Conservation (phyloP, 1,284 basidiomycete genomes). For the Tilletia setariae region DNA sequence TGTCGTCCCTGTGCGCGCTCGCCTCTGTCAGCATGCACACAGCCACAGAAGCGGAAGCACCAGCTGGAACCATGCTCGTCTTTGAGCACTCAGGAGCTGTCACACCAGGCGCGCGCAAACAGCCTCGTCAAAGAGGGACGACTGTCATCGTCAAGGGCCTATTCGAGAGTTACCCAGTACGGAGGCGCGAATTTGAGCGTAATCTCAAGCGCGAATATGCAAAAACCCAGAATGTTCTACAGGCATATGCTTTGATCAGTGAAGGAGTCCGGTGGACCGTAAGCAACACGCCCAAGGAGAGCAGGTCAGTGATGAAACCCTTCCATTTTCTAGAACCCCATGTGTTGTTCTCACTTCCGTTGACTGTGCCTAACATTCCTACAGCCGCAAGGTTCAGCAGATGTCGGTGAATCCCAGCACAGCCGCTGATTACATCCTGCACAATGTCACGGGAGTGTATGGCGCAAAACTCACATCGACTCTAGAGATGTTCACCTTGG, state of each 20-base stretch:
- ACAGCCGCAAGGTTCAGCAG: conserved; percentile 65
- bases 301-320: conserved; percentile 64
- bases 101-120: conserved; percentile 1
- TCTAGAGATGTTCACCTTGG: conserved; percentile 59
- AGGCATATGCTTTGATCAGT: conserved; percentile 80
- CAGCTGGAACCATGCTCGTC: conserved; percentile 45
- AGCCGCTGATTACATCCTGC: conserved; percentile 59
- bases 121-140: conserved; percentile 69
- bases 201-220: conserved; percentile 86
- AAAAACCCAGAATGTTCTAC: conserved; percentile 75
- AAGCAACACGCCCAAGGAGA: conserved; percentile 65
- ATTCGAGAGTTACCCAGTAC: conserved; percentile 80
- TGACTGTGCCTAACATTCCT: background rate
- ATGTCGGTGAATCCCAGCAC: conserved; percentile 70
- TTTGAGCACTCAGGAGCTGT: conserved; percentile 19
- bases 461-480: conserved; percentile 74
- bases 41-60: conserved; percentile 41
- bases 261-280: conserved; percentile 71
- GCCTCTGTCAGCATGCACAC: conserved; percentile 59
- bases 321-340: background rate
- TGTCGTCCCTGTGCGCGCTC: conserved; percentile 86
- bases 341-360: background rate
- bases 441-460: conserved; percentile 76
- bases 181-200: conserved; percentile 84
- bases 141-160: conserved; percentile 73